Percentiles rank a stretch among this genome's conserved stretches.
Evolutionary conservation across 1,284 basidiomycete genomes (phyloP).

Genomic region (Cryptococcus wingfieldii): DNA sequence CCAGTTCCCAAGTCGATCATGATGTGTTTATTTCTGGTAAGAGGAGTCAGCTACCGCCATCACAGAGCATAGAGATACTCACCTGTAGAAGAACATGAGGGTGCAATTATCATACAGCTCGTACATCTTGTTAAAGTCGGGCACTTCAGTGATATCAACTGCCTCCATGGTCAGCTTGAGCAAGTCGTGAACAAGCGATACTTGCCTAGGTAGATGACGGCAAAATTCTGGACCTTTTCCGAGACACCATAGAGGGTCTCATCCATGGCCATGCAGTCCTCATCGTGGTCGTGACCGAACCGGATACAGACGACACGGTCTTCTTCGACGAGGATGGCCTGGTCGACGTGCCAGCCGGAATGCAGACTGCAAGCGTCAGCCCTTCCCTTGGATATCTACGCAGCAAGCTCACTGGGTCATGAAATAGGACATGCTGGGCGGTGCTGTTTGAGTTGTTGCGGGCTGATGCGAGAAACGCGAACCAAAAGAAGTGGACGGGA

Average conservation of each 20-base stretch:
- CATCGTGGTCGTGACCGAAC: conserved; percentile 93
- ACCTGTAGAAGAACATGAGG: conserved; percentile 98
- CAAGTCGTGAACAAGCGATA: conserved; percentile 5
- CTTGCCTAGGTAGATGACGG: conserved; percentile 76
- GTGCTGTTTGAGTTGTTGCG: not conserved
- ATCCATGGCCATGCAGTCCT: conserved; percentile 98
- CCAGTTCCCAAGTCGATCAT: conserved; percentile 99
- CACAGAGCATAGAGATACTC: conserved; percentile 24
- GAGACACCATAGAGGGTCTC: conserved; percentile 89
- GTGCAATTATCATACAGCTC: conserved; percentile 87
- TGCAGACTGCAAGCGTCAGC: conserved; percentile 55
- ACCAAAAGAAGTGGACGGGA: not conserved
- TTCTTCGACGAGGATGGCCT: conserved; percentile 94
- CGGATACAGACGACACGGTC: conserved; percentile 91
- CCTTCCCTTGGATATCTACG: not conserved
- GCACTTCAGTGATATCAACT: conserved; percentile 93
- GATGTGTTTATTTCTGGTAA: conserved; percentile 88
- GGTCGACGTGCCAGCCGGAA: conserved; percentile 95
- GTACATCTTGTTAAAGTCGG: conserved; percentile 89
- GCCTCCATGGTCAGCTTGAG: not conserved
- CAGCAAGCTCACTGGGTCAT: conserved; percentile 49
- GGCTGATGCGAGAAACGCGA: too few species aligned
- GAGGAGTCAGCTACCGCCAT: not conserved
- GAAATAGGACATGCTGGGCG: conserved; percentile 48
- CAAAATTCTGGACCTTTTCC: conserved; percentile 97